Evolutionary conservation across 139 green algal genomes (phyloP), one percentile per base, ranked within the genome.

Genomic region (Chlorella sp.): DNA sequence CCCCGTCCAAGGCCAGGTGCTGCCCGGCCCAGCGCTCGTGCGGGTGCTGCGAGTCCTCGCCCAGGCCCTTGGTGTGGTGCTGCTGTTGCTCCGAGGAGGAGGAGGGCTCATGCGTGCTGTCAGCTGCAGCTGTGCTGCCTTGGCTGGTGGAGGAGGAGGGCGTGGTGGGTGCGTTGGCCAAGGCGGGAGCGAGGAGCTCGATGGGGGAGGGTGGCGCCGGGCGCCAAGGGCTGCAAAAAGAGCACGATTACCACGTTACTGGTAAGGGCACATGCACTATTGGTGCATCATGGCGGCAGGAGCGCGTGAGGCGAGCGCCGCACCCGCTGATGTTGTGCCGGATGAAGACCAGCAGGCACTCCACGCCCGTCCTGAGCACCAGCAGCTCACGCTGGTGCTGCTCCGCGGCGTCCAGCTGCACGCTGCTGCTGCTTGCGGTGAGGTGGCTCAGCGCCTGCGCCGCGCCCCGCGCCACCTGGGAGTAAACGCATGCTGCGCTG

Each of bases 241-340:
- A 61, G 27, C 60, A 32, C 29, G 2, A 34, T 22, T 63, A 26
- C 24, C 24, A 63, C 14, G 32, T 62, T 5, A 71, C 2, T 51
- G 24, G 24, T 32, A 10, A 10, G 22, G 6, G 55, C 29, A 60
- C 3, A 60, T 31, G 31, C 23, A 14, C 14, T 27, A 35, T 29
- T n/a, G 36, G 23, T 5, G 4, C 27, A 32, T 2, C 1, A 3
- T 35, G 22, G 1, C 1, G 31, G 35, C 61, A 31, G 55, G 59
- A 34, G 22, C 33, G 49, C 6, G 6, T 49, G 64, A 62, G 73
- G 31, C 29, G 26, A 33, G 29, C 0, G 30, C 66, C 80, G 63
- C 61, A 87, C 83, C 90, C 90, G 33, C 85, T 89, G 5, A 95
- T 59, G 77, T 93, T 95, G 55, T 78, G 70, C 71, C 92, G 86